Evolutionary conservation across 2,329 filamentous ascomycete species (phyloP).

Genomic region (Penicillium fuscoglaucum): DNA sequence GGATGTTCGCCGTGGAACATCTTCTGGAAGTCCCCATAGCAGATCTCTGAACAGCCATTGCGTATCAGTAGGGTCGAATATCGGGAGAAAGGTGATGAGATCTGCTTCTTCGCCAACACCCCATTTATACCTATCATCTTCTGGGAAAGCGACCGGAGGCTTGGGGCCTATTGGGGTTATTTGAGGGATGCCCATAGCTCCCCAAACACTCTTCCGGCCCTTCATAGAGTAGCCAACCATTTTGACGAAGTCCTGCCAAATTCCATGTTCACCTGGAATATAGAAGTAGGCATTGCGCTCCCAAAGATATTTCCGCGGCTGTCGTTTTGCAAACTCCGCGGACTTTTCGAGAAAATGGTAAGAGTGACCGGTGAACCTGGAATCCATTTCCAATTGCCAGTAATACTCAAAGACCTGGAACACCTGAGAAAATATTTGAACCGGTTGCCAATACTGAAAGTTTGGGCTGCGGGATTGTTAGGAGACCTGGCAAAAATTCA

Average conservation of each 20-base stretch:
- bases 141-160: conserved; percentile 59
- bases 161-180: conserved; percentile 51
- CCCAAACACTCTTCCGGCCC: background rate
- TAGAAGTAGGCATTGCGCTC: conserved; percentile 56
- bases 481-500: background rate
- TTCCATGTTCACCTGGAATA: background rate
- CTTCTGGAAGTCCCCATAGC: conserved; percentile 65
- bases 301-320: conserved; percentile 60
- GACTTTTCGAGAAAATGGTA: conserved; percentile 72
- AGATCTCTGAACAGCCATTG: conserved; percentile 73
- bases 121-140: conserved; percentile 63
- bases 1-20: conserved; percentile 63
- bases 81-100: conserved; percentile 73
- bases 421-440: conserved; percentile 72
- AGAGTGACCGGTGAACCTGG: conserved; percentile 71
- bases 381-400: conserved; percentile 82
- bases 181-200: background rate
- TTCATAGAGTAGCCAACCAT: background rate
- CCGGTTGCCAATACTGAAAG: conserved; percentile 62
- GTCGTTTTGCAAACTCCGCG: conserved; percentile 52
- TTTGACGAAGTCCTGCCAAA: background rate
- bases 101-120: conserved; percentile 62
- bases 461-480: background rate
- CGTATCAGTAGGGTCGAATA: conserved; percentile 70
- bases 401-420: conserved; percentile 73